These are phyloP conservation scores for Pezicula radicicola DNA, from an alignment of 2,329 filamentous ascomycete genomes.

Conservation along the genomic window DNA sequence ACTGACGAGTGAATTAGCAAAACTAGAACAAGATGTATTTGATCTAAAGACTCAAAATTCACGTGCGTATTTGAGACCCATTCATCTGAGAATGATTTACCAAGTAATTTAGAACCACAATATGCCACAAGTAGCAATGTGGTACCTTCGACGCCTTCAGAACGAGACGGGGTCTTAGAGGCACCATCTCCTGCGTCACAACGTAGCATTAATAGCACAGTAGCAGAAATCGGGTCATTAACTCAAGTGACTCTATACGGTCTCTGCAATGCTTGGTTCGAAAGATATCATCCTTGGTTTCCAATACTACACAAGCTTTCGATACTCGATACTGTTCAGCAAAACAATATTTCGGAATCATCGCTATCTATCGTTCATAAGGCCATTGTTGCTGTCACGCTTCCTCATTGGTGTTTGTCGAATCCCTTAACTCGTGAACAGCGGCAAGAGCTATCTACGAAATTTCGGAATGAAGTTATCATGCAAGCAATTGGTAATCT, in stretches of 20 bases:
- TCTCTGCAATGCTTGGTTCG: conserved; percentile 31
- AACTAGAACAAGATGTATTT: conserved; percentile 19
- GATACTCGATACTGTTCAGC: conserved; percentile 6
- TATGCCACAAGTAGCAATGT: neutral
- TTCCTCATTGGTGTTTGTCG: conserved; percentile 21
- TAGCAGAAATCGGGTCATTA: conserved; percentile 6
- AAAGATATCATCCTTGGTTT: conserved; percentile 33
- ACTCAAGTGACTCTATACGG: conserved; percentile 11
- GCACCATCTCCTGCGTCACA: conserved; percentile 3
- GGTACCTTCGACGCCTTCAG: conserved; percentile 8
- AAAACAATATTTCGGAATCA: conserved; percentile 7
- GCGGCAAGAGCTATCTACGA: conserved; percentile 16
- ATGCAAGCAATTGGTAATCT: conserved; percentile 24
- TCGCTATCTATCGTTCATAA: conserved; percentile 25
- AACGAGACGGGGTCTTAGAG: conserved; percentile 13
- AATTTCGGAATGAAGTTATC: conserved; percentile 24
- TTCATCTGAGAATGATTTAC: neutral
- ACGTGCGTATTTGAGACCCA: neutral
- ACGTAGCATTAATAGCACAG: conserved; percentile 1
- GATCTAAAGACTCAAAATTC: conserved; percentile 10
- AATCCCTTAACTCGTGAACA: conserved; percentile 21
- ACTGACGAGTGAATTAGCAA: conserved; percentile 3
- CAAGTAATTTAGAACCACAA: neutral
- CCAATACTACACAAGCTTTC: conserved; percentile 27
- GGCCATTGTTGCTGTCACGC: conserved; percentile 27